These are phyloP conservation scores for Botrytis pseudocinerea DNA, from an alignment of 2,329 filamentous ascomycete species.

Conservation along the genomic window DNA sequence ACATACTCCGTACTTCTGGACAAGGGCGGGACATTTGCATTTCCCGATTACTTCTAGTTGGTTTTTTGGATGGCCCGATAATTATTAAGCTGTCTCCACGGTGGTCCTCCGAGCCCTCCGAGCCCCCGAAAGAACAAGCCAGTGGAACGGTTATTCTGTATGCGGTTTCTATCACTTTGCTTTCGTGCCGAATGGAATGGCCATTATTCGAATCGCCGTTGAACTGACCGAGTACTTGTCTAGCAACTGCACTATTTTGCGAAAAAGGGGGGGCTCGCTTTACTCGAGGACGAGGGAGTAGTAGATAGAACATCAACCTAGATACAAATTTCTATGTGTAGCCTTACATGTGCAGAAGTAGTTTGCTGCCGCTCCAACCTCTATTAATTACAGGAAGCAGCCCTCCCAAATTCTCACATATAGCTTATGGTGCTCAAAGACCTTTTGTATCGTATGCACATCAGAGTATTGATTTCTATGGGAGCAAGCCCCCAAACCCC, in stretches of 20 bases:
- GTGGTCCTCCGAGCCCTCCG: not conserved
- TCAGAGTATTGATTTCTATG: not conserved
- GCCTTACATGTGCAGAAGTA: not conserved
- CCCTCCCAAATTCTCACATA: not conserved
- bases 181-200: not conserved
- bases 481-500: not conserved
- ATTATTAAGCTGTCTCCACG: not conserved
- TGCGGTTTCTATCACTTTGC: not conserved
- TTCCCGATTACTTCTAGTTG: not conserved
- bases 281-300: not conserved
- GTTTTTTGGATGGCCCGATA: not conserved
- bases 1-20: not conserved
- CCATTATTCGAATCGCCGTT: not conserved
- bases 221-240: not conserved
- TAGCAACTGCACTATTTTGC: not conserved
- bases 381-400: not conserved
- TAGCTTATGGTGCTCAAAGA: not conserved
- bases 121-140: not conserved
- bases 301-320: not conserved
- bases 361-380: not conserved
- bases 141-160: not conserved
- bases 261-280: not conserved
- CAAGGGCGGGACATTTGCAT: not conserved
- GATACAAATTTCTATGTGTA: not conserved
- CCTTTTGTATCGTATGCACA: not conserved